Evolutionary conservation across 1,284 basidiomycete genomes (phyloP), one percentile per base, ranked within the genome.

Genomic region (Leccinum subspadiceum): DNA sequence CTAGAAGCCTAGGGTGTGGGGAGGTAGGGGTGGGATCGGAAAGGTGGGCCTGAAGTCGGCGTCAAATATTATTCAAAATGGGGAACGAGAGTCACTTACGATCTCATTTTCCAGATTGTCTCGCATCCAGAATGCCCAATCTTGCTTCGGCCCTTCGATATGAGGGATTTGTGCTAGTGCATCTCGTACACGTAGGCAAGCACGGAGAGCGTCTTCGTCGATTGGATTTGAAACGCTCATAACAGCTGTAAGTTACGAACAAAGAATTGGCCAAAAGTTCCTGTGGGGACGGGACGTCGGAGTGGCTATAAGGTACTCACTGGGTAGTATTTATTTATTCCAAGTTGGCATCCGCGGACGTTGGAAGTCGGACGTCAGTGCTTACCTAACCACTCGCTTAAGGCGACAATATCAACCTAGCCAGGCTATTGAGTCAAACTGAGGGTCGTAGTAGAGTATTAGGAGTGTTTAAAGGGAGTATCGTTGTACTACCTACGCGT

Each of bases 1-100:
- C 53, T 10, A 59, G 35, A 37, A 59, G 53, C 44, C 26, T 56
- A 2, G 58, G 46, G 24, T 59, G 53, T 24, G 58, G 53, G 29
- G 35, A 56, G 22, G 8, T 29, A 2, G 22, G 2, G 12, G 8
- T 57, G 24, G 35, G 17, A 17, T 26, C 29, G 1, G 44, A 20
- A 29, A 54, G 6, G 17, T 49, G 44, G 2, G 2, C 4, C 52
- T 24, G 9, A 17, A n/a, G 33, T 17, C 9, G 17, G 29, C 8
- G 24, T 12, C n/a, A 22, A 13, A 51, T 13, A 17, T 7, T 9
- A 17, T n/a, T 46, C 17, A 46, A 46, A 12, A 46, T 46, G 17
- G 9, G 7, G 44, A 46, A 17, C 17, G 17, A 46, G 20, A 13
- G 31, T 15, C 22, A 5, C 51, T 10, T 13, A 54, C 57, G 24